Percentiles rank a stretch among this genome's conserved stretches.
phyloP scores from a whole-genome alignment of 768 basidiomycete genomes.

The Postia placenta region DNA sequence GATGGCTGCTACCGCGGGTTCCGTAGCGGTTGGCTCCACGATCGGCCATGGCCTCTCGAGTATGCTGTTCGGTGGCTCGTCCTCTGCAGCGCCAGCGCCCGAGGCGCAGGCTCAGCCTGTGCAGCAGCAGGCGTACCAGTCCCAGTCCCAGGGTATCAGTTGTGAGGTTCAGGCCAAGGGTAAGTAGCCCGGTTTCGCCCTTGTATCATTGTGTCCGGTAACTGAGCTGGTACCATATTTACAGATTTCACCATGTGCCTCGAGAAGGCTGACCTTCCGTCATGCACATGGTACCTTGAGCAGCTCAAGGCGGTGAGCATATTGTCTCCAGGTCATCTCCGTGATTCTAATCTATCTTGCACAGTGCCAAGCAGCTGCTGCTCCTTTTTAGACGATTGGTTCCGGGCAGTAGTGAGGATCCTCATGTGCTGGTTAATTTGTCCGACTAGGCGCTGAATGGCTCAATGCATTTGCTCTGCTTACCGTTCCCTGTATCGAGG shows the following conservation, averaged over 20 bases:
- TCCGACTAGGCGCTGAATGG: too few relatives aligned
- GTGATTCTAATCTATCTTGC: conserved; percentile 6
- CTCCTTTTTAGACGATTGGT: conserved; percentile 36
- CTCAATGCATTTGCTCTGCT: too few relatives aligned
- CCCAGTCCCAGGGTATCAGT: conserved; percentile 42
- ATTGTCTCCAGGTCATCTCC: neutral
- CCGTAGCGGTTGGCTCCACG: conserved; percentile 82
- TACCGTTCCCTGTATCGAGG: too few relatives aligned
- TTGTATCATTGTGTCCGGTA: neutral
- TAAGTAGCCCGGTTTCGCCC: conserved; percentile 24
- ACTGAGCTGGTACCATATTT: neutral
- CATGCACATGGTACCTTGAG: conserved; percentile 84
- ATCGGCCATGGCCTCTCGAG: conserved; percentile 86
- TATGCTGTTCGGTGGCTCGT: conserved; percentile 81
- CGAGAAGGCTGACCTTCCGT: conserved; percentile 71
- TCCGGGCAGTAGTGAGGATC: too few relatives aligned
- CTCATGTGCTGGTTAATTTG: too few relatives aligned
- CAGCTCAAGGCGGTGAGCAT: conserved; percentile 78
- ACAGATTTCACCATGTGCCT: conserved; percentile 81
- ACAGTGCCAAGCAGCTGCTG: conserved; percentile 74
- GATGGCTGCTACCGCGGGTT: conserved; percentile 89
- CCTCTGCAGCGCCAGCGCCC: conserved; percentile 36
- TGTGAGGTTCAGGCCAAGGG: conserved; percentile 85
- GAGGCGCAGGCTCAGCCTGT: conserved; percentile 43
- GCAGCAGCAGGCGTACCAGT: conserved; percentile 35